phyloP scores from a whole-genome alignment of 257 asterid genomes.

The Capsicum pubescens region DNA sequence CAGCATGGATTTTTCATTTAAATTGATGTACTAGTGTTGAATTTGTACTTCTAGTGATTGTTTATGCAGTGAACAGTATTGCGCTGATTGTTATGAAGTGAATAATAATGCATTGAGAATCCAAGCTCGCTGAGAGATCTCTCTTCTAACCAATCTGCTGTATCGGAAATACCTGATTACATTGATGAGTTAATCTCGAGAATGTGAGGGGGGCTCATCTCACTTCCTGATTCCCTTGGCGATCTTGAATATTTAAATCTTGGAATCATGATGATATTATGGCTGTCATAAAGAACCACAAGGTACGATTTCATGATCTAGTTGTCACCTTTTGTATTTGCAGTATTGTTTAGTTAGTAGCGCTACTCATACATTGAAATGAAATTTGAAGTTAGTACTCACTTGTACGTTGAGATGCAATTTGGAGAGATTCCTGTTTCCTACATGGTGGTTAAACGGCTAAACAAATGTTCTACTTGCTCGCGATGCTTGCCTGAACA shows the following conservation, averaged over 20 bases:
- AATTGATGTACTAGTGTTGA: background rate
- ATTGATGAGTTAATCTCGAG: too few species aligned
- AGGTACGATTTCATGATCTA: slow-evolving; percentile 29
- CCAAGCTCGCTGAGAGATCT: too few species aligned
- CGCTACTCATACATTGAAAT: background rate
- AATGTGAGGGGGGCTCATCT: too few species aligned
- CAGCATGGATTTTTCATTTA: background rate
- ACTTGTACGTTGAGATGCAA: background rate
- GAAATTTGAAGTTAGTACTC: background rate
- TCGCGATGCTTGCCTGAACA: background rate
- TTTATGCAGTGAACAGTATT: background rate
- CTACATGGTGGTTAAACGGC: background rate
- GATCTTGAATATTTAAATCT: slow-evolving; percentile 11
- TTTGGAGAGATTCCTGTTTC: background rate
- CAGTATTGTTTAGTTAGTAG: background rate
- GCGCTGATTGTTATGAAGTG: background rate
- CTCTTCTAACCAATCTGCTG: too few species aligned
- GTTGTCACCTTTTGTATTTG: background rate
- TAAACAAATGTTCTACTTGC: background rate
- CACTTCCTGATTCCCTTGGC: too few species aligned
- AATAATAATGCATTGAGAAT: background rate
- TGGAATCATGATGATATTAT: slow-evolving; percentile 36
- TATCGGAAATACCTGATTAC: too few species aligned
- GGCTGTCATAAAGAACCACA: slow-evolving; percentile 31
- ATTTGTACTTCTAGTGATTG: background rate